A percentile compares a stretch with the other conserved stretches of the same genome.
These are phyloP conservation scores for Quaeritorhiza haematococci DNA, from an alignment of 371 early-diverging fungal genomes.

Conservation along the genomic window DNA sequence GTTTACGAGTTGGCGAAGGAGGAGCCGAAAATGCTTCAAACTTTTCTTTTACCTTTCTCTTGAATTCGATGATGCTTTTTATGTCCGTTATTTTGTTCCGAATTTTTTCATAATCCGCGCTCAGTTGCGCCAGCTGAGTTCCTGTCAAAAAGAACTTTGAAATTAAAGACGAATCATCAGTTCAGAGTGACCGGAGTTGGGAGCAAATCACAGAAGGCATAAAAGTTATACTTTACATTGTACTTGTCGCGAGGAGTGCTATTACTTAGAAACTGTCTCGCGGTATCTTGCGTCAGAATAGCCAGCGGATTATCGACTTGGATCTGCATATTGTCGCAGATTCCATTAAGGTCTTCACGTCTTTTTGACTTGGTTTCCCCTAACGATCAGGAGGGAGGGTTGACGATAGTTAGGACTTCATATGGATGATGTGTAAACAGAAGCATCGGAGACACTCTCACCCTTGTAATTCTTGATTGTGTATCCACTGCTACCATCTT, in stretches of 20 bases:
- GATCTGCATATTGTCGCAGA: constrained; percentile 84
- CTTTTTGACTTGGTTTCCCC: too few relatives aligned
- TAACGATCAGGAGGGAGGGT: too few relatives aligned
- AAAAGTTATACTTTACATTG: constrained; percentile 34
- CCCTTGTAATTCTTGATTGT: constrained; percentile 62
- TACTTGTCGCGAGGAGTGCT: constrained; percentile 82
- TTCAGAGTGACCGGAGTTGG: neutral
- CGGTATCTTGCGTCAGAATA: constrained; percentile 88
- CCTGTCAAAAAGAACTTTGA: constrained; percentile 75
- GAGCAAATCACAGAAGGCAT: neutral
- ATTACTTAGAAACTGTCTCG: constrained; percentile 80
- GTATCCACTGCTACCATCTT: constrained; percentile 66
- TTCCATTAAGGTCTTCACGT: constrained; percentile 73
- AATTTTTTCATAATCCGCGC: constrained; percentile 62
- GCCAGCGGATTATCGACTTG: constrained; percentile 90
- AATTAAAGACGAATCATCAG: neutral
- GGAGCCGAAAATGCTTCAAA: too few relatives aligned
- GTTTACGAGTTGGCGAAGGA: too few relatives aligned
- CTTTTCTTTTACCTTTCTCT: constrained; percentile 46
- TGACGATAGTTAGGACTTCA: constrained; percentile 25
- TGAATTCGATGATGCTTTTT: constrained; percentile 48
- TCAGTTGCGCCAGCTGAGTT: constrained; percentile 74
- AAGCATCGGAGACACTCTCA: constrained; percentile 21
- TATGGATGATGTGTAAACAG: neutral
- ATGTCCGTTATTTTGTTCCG: constrained; percentile 65